Percentiles rank a stretch among this genome's conserved stretches.
Conservation (phyloP, 2,329 filamentous ascomycete species). For the Fusarium ramigenum region DNA sequence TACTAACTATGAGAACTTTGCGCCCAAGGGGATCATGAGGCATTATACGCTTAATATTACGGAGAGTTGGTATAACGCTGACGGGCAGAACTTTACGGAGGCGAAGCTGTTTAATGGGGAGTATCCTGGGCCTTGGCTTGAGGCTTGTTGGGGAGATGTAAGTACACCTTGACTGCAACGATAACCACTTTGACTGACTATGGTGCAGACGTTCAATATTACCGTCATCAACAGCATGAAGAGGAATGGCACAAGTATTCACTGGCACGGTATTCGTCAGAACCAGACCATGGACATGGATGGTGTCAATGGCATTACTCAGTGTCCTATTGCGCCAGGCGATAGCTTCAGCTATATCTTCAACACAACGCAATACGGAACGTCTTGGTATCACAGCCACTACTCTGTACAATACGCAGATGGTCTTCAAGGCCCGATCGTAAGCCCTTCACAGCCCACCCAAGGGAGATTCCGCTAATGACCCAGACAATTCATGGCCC, state of each 20-base stretch:
- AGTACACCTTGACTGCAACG: background rate
- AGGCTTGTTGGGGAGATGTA: constrained; percentile 45
- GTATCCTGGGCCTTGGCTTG: constrained; percentile 44
- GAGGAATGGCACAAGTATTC: constrained; percentile 35
- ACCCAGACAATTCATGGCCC: constrained; percentile 33
- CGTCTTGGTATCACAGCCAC: constrained; percentile 39
- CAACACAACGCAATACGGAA: constrained; percentile 35
- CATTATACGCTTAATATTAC: constrained; percentile 35
- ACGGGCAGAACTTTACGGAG: constrained; percentile 31
- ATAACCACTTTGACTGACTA: background rate
- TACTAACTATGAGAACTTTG: constrained; percentile 41
- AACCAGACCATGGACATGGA: constrained; percentile 36
- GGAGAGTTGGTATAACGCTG: constrained; percentile 29
- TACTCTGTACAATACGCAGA: constrained; percentile 40
- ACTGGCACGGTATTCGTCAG: constrained; percentile 39
- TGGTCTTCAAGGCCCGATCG: constrained; percentile 29
- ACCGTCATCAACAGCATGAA: constrained; percentile 28
- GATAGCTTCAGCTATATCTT: constrained; percentile 32
- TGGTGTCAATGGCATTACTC: constrained; percentile 36
- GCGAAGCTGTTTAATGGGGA: constrained; percentile 41
- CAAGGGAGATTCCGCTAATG: background rate
- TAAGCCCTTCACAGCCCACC: background rate
- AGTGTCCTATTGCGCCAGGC: constrained; percentile 34
- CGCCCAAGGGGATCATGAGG: constrained; percentile 32
- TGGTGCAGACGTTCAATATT: constrained; percentile 5